Base-by-base conservation (phyloP, 2,329 filamentous ascomycete genomes). In the Trichoderma sp. region DNA sequence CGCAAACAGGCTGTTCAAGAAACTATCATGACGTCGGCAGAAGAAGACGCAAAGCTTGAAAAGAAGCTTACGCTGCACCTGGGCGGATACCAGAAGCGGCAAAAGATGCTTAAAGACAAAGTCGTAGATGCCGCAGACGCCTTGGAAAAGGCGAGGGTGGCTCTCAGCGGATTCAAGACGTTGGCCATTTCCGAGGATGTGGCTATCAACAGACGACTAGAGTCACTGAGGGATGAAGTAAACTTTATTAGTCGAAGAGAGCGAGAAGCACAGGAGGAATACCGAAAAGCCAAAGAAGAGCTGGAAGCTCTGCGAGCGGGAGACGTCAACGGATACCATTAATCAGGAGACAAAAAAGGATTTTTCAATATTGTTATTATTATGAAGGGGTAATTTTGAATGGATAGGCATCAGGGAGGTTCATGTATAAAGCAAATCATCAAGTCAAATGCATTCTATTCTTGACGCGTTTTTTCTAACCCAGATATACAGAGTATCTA, bases 31-130 rank as follows among this genome's bases (percentile, higher is more conserved):
- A 84, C 87, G 3, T 90, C 90, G 0, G 96, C 95, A 3, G 91
- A 95, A 76, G 88, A 91, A 71, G 93, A 93, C 68, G 93, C 94
- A 79, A 97, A 95, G 81, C 85, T 97, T 1, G 95, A 98, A 82
- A 97, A 97, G 88, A 98, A 96, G 82, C 88, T 99, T n/a, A 86
- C 87, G 0, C 86, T 97, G 68, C 91, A 96, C 77, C 89, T 97
- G 3, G 95, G 95, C 28, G 96, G 96, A 15, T 99, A 99, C 82
- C 91, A 95, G 80, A 91, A 94, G 76, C 92, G 96, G 36, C 90
- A 93, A 39, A 94, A 94, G 81, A 90, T 89, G 76, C 87, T 99
- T 30, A 88, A 90, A 26, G 88, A 90, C 73, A 98, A 97, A 84
- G 93, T 97, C 73, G 81, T 83, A 20, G 92, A 94, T 74, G 93